Conservation (phyloP, 2,329 filamentous ascomycete genomes). For the Aspergillus flavus region DNA sequence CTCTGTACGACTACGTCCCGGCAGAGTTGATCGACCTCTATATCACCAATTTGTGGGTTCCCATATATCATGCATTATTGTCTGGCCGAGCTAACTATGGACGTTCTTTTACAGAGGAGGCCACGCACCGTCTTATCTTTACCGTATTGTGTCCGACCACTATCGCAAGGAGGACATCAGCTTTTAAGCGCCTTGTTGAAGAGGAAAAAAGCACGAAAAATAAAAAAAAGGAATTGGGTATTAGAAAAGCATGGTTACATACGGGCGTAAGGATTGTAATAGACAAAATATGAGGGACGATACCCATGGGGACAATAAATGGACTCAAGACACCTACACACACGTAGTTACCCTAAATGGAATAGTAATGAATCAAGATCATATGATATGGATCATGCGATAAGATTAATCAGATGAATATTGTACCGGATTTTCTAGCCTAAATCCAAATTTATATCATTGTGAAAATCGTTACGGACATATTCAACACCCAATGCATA, state of each 20-base stretch:
- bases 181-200: conserved; percentile 30
- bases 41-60: conserved; percentile 77
- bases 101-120: conserved; percentile 51
- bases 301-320: conserved; percentile 10
- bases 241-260: conserved; percentile 2
- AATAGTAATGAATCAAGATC: conserved; percentile 1
- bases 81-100: conserved; percentile 17
- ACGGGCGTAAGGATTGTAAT: conserved; percentile 16
- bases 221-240: neutral
- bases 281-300: conserved; percentile 20
- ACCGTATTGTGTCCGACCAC: conserved; percentile 67
- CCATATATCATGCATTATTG: neutral
- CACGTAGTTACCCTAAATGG: conserved; percentile 4
- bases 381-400: neutral
- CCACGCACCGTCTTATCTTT: conserved; percentile 66
- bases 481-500: neutral
- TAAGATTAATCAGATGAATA: neutral
- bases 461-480: neutral
- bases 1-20: conserved; percentile 79
- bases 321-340: neutral
- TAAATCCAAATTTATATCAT: neutral
- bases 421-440: neutral
- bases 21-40: conserved; percentile 64
- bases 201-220: conserved; percentile 4
- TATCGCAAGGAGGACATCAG: conserved; percentile 65